Evolutionary conservation across 2,329 filamentous ascomycete genomes (phyloP).

Genomic region (Neofusicoccum umdonicola): DNA sequence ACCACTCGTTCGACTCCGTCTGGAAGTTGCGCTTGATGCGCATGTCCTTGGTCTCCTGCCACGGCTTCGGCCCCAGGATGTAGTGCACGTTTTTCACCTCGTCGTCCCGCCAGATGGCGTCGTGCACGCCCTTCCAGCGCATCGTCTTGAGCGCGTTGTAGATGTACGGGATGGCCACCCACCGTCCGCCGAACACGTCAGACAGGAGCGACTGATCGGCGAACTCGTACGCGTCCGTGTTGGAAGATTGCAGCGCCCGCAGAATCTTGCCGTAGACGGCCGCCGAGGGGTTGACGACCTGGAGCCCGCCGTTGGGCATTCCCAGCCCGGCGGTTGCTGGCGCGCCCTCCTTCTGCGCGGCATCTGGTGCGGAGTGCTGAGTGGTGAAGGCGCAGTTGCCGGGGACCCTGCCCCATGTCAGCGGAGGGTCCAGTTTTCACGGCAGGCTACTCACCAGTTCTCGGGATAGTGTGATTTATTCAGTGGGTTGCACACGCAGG

Average conservation of each 20-base stretch:
- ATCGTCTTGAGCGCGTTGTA: slow-evolving; percentile 64
- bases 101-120: slow-evolving; percentile 59
- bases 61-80: slow-evolving; percentile 61
- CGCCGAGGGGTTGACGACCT: slow-evolving; percentile 59
- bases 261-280: slow-evolving; percentile 54
- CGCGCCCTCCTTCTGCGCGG: slow-evolving; percentile 54
- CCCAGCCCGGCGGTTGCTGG: slow-evolving; percentile 50
- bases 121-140: slow-evolving; percentile 55
- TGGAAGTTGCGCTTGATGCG: slow-evolving; percentile 25
- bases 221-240: slow-evolving; percentile 55
- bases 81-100: slow-evolving; percentile 63
- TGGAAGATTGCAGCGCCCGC: slow-evolving; percentile 44
- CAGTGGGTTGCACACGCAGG: slow-evolving; percentile 82
- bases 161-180: slow-evolving; percentile 59
- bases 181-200: slow-evolving; percentile 57
- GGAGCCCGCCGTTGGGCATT: slow-evolving; percentile 61
- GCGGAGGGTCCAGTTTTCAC: background rate
- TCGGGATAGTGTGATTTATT: slow-evolving; percentile 74
- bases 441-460: slow-evolving; percentile 55
- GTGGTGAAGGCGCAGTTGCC: slow-evolving; percentile 61
- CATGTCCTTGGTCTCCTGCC: slow-evolving; percentile 53
- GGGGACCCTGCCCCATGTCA: slow-evolving; percentile 43
- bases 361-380: slow-evolving; percentile 52
- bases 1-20: slow-evolving; percentile 54
- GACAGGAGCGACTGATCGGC: slow-evolving; percentile 59